Evolutionary conservation across 805 yeast genomes (phyloP).

Genomic region (Sugiyamaella lignohabitans): DNA sequence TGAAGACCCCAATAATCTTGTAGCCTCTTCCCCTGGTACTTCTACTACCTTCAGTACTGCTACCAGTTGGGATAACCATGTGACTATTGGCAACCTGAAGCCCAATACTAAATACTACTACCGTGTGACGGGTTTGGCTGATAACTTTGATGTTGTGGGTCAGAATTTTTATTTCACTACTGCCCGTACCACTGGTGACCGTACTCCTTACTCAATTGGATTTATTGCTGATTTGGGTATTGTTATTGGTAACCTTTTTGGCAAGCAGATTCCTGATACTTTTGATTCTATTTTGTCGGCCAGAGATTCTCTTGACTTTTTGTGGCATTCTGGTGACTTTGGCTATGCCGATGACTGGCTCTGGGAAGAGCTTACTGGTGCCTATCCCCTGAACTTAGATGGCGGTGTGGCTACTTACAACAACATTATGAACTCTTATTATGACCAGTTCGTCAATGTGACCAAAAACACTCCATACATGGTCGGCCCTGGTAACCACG

Average conservation of each 20-base stretch:
- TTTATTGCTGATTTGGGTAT: slow-evolving; percentile 11
- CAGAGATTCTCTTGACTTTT: slow-evolving; percentile 16
- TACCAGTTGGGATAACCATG: slow-evolving; percentile 23
- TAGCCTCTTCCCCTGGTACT: slow-evolving; percentile 6
- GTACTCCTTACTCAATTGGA: slow-evolving; percentile 5
- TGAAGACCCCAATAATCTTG: slow-evolving; percentile 10
- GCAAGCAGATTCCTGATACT: slow-evolving; percentile 12
- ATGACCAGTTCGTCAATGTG: slow-evolving; percentile 16
- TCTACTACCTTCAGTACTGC: slow-evolving; percentile 22
- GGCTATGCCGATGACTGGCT: slow-evolving; percentile 30
- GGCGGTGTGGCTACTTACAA: slow-evolving; percentile 11
- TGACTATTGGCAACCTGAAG: slow-evolving; percentile 19
- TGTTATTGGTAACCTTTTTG: slow-evolving; percentile 9
- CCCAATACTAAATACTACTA: slow-evolving; percentile 27
- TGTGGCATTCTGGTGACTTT: slow-evolving; percentile 26
- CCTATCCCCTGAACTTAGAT: slow-evolving; percentile 8
- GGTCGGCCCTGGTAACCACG: slow-evolving; percentile 24
- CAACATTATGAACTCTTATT: slow-evolving; percentile 19
- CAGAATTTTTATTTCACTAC: slow-evolving; percentile 8
- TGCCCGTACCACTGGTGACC: slow-evolving; percentile 9
- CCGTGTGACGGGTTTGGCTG: slow-evolving; percentile 6
- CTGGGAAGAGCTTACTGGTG: slow-evolving; percentile 17
- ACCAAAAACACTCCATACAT: slow-evolving; percentile 18
- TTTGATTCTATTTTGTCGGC: slow-evolving; percentile 14
- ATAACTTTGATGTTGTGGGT: background rate